phyloP scores from a whole-genome alignment of 495 filamentous ascomycete species.

The Xeromyces bisporus region DNA sequence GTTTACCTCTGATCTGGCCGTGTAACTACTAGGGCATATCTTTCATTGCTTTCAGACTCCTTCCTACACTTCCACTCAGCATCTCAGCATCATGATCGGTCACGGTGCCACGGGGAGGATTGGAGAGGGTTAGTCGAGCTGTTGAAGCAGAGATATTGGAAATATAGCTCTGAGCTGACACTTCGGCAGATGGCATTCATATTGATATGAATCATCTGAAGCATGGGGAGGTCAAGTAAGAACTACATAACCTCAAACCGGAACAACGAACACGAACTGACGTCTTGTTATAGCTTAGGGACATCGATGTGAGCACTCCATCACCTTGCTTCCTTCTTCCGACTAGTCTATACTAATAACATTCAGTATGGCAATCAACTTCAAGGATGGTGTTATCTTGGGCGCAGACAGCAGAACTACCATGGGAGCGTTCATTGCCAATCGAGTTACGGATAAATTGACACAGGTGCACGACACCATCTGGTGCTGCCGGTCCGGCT shows the following conservation, averaged over 20 bases:
- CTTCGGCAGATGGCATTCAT: constrained; percentile 78
- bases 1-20: too few species aligned
- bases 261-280: background rate
- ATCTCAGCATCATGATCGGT: constrained; percentile 19
- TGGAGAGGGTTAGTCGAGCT: constrained; percentile 44
- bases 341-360: constrained; percentile 8
- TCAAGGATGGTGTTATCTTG: constrained; percentile 92
- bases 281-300: constrained; percentile 46
- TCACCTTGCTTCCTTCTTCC: too few species aligned
- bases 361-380: constrained; percentile 62
- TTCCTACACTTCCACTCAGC: background rate
- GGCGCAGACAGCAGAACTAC: constrained; percentile 95
- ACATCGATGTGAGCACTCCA: constrained; percentile 78
- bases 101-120: constrained; percentile 48
- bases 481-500: constrained; percentile 97
- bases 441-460: constrained; percentile 97
- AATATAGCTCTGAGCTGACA: constrained; percentile 5
- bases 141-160: constrained; percentile 3
- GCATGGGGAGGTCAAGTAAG: constrained; percentile 83
- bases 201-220: constrained; percentile 93
- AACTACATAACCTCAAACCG: too few species aligned
- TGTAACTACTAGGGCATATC: constrained; percentile 1
- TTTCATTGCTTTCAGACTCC: too few species aligned
- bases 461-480: constrained; percentile 97
- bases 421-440: constrained; percentile 97